Percentiles rank a stretch among this genome's conserved stretches.
Evolutionary conservation across 805 yeast genomes (phyloP).

Genomic region (Starmerella geochares): DNA sequence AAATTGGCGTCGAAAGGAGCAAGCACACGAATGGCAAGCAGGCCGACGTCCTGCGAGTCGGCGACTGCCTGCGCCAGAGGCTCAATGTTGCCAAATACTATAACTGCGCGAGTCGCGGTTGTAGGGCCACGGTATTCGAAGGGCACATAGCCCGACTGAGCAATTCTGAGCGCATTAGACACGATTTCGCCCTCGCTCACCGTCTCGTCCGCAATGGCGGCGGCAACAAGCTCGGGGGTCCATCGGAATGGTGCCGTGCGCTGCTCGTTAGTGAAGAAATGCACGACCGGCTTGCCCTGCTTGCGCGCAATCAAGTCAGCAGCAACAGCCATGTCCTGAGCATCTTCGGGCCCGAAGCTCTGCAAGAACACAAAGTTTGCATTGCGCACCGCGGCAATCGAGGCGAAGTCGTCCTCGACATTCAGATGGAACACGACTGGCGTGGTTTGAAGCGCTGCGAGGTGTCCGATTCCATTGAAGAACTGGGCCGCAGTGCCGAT

Average conservation of each 20-base stretch:
- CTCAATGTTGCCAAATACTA: conserved; percentile 52
- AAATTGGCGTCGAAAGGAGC: conserved; percentile 59
- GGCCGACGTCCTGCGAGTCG: conserved; percentile 32
- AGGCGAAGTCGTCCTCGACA: conserved; percentile 49
- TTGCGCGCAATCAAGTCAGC: conserved; percentile 49
- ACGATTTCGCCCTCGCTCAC: conserved; percentile 10
- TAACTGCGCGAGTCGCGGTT: conserved; percentile 42
- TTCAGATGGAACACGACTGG: conserved; percentile 24
- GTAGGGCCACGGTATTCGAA: conserved; percentile 38
- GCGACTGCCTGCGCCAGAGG: conserved; percentile 35
- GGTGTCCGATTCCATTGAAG: conserved; percentile 23
- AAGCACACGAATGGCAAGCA: conserved; percentile 53
- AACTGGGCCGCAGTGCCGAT: conserved; percentile 19
- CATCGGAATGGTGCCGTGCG: conserved; percentile 22
- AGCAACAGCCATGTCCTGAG: conserved; percentile 44
- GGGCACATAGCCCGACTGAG: conserved; percentile 33
- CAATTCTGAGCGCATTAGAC: conserved; percentile 30
- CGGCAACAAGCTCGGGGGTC: conserved; percentile 24
- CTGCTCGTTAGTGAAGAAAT: conserved; percentile 41
- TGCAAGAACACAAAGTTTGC: conserved; percentile 53
- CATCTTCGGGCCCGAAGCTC: conserved; percentile 51
- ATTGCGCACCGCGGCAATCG: conserved; percentile 64
- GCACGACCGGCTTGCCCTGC: conserved; percentile 51
- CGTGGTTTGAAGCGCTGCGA: conserved; percentile 11
- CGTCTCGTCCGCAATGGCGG: conserved; percentile 20